A percentile compares a stretch with the other conserved stretches of the same genome.
Evolutionary conservation across 2,329 filamentous ascomycete genomes (phyloP).

Genomic region (Chaetomium sp.): DNA sequence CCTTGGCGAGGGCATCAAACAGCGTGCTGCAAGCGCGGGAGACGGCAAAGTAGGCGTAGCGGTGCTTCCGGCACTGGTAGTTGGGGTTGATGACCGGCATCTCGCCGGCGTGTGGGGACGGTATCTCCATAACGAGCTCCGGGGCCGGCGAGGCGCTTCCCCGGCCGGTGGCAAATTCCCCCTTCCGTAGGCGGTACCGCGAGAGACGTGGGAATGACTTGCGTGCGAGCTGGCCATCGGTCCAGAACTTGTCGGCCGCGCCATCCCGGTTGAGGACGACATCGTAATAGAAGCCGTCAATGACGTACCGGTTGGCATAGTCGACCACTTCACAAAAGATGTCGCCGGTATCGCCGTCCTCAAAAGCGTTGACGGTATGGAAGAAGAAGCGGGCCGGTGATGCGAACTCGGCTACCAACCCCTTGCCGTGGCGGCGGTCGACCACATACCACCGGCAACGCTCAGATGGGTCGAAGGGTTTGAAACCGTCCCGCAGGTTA

Average conservation of each 20-base stretch:
- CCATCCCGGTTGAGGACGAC: constrained; percentile 59
- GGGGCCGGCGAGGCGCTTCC: background rate
- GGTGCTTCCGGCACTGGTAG: constrained; percentile 44
- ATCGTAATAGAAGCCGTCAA: constrained; percentile 70
- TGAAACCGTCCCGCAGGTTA: constrained; percentile 70
- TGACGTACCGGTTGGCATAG: constrained; percentile 65
- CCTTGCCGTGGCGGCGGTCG: constrained; percentile 63
- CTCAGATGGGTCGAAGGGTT: constrained; percentile 59
- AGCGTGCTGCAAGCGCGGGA: constrained; percentile 61
- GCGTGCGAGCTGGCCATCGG: constrained; percentile 44
- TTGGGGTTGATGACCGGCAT: constrained; percentile 9
- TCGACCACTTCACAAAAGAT: constrained; percentile 63
- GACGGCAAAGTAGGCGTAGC: constrained; percentile 38
- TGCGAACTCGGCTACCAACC: constrained; percentile 69
- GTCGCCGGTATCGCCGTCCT: constrained; percentile 51
- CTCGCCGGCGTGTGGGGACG: constrained; percentile 48
- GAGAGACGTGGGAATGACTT: constrained; percentile 45
- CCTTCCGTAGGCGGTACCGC: constrained; percentile 47
- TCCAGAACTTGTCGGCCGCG: constrained; percentile 48
- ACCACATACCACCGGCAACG: constrained; percentile 73
- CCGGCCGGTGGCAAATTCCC: constrained; percentile 38
- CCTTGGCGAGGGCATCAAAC: constrained; percentile 64
- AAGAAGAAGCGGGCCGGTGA: constrained; percentile 75
- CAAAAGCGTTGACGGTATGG: constrained; percentile 77
- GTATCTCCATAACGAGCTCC: constrained; percentile 42